These are phyloP conservation scores for Salvia splendens DNA, from an alignment of 257 asterid species.

Conservation along the genomic window DNA sequence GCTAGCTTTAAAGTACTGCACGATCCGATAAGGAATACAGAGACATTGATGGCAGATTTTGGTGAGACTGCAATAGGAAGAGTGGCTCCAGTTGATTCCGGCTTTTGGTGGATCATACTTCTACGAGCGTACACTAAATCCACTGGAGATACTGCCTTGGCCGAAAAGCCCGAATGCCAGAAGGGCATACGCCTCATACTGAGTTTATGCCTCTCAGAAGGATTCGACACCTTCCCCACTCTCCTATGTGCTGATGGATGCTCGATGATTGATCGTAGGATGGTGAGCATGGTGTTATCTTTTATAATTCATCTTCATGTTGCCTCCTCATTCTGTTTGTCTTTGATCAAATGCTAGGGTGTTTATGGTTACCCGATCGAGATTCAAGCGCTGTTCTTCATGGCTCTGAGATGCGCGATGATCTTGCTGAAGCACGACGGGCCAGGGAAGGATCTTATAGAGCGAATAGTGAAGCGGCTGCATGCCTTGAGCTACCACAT, in stretches of 20 bases:
- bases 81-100: slow-evolving; percentile 61
- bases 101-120: slow-evolving; percentile 61
- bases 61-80: slow-evolving; percentile 62
- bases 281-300: slow-evolving; percentile 29
- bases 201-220: slow-evolving; percentile 55
- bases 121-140: slow-evolving; percentile 54
- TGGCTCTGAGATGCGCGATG: slow-evolving; percentile 56
- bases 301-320: background rate
- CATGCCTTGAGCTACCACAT: slow-evolving; percentile 62
- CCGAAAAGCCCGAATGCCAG: slow-evolving; percentile 61
- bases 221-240: slow-evolving; percentile 58
- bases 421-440: slow-evolving; percentile 46
- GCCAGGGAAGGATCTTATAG: slow-evolving; percentile 45
- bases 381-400: slow-evolving; percentile 58
- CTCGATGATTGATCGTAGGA: slow-evolving; percentile 58
- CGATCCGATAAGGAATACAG: slow-evolving; percentile 48
- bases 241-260: slow-evolving; percentile 64
- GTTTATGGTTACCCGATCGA: slow-evolving; percentile 59
- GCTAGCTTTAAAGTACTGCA: slow-evolving; percentile 59
- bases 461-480: slow-evolving; percentile 43
- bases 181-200: slow-evolving; percentile 53
- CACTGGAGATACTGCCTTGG: slow-evolving; percentile 55
- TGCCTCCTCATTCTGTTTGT: background rate
- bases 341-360: slow-evolving; percentile 35
- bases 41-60: slow-evolving; percentile 56